Conservation (phyloP, 2,329 filamentous ascomycete species). For the Diaporthe batatas region DNA sequence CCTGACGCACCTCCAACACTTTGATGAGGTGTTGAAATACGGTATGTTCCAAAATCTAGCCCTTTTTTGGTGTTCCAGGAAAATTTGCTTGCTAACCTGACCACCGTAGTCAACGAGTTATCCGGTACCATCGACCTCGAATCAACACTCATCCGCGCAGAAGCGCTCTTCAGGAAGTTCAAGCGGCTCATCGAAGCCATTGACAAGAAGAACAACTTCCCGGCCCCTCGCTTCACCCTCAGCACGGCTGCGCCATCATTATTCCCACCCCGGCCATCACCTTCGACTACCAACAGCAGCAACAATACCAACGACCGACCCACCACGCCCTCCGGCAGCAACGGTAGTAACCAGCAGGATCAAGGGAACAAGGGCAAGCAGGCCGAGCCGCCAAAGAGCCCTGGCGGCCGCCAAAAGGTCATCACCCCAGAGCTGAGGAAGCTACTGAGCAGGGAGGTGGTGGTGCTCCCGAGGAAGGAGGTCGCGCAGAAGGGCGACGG, state of each 20-base stretch:
- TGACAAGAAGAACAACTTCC: conserved; percentile 92
- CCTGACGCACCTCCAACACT: conserved; percentile 92
- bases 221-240: conserved; percentile 61
- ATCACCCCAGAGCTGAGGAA: conserved; percentile 70
- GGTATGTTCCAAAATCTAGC: conserved; percentile 64
- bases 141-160: conserved; percentile 87
- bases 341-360: conserved; percentile 6
- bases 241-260: conserved; percentile 12
- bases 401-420: conserved; percentile 54
- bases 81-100: conserved; percentile 39
- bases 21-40: conserved; percentile 98
- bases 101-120: conserved; percentile 84
- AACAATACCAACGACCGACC: conserved; percentile 32
- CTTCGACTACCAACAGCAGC: not conserved
- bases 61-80: not conserved
- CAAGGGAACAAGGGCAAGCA: conserved; percentile 37
- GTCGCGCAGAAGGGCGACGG: conserved; percentile 47
- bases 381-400: conserved; percentile 45
- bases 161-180: conserved; percentile 89
- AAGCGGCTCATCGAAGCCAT: conserved; percentile 90
- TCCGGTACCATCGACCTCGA: conserved; percentile 93
- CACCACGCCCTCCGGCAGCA: conserved; percentile 36
- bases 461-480: conserved; percentile 55
- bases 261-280: not conserved
- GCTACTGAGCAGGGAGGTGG: conserved; percentile 64